phyloP scores from a whole-genome alignment of 164 flowering plant genomes.

The Berberis vulgaris region DNA sequence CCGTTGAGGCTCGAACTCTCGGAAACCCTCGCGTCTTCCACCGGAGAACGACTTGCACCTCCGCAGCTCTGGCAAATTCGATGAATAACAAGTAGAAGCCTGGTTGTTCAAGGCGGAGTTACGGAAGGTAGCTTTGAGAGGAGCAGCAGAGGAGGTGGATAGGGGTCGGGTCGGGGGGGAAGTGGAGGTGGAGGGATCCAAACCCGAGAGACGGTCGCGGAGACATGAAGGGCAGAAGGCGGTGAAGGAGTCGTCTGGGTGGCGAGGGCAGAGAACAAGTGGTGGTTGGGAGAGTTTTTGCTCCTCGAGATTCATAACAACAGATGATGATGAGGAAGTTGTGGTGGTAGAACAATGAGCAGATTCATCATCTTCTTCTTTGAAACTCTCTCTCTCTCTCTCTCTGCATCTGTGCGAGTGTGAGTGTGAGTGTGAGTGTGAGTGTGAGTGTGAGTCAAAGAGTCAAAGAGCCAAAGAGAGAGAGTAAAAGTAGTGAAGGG shows the following conservation, averaged over 20 bases:
- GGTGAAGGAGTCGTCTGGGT: constrained; percentile 57
- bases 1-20: constrained; percentile 66
- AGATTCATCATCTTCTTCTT: background rate
- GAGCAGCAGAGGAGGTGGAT: constrained; percentile 3
- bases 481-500: too few relatives aligned
- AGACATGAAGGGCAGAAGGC: constrained; percentile 87
- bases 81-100: constrained; percentile 15
- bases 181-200: constrained; percentile 19
- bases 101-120: background rate
- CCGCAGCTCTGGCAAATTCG: constrained; percentile 59
- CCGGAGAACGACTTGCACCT: constrained; percentile 73
- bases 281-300: constrained; percentile 17
- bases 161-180: constrained; percentile 5
- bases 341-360: constrained; percentile 10
- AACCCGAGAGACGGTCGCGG: constrained; percentile 71
- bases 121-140: constrained; percentile 12
- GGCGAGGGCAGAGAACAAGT: constrained; percentile 41
- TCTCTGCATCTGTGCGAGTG: too few relatives aligned
- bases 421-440: too few relatives aligned
- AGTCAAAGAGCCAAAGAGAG: too few relatives aligned
- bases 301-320: constrained; percentile 18
- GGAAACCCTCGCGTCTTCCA: constrained; percentile 49
- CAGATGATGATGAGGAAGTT: background rate
- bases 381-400: background rate
- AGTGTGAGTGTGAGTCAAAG: too few relatives aligned